Evolutionary conservation across 2,329 filamentous ascomycete species (phyloP).

Genomic region (Apiospora rasikravindrae): DNA sequence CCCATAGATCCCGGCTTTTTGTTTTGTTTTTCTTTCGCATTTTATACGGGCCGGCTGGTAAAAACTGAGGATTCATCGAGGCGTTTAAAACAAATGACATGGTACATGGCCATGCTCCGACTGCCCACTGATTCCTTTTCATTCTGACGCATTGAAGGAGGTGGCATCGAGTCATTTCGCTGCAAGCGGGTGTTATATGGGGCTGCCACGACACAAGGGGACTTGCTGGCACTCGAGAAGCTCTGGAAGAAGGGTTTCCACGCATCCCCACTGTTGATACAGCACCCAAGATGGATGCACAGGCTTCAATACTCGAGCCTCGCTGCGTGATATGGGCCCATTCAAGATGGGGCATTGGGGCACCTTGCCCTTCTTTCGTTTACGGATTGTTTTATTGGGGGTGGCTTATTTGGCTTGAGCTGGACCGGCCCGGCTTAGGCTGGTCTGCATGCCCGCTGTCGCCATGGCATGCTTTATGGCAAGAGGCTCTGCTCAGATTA

Average conservation of each 20-base stretch:
- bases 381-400: neutral
- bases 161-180: neutral
- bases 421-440: neutral
- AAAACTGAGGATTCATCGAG: slow-evolving; percentile 36
- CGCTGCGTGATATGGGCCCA: neutral
- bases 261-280: neutral
- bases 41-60: slow-evolving; percentile 37
- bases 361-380: neutral
- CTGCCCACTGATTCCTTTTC: slow-evolving; percentile 25
- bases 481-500: neutral
- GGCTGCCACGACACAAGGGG: too few species aligned
- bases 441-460: neutral
- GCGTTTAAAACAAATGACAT: slow-evolving; percentile 38
- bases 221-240: neutral
- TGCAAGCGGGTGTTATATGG: slow-evolving; percentile 7
- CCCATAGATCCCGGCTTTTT: slow-evolving; percentile 37
- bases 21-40: slow-evolving; percentile 36
- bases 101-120: slow-evolving; percentile 26
- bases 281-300: neutral
- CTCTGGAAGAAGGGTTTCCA: slow-evolving; percentile 5
- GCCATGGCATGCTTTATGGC: neutral
- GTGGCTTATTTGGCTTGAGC: neutral
- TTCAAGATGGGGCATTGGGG: neutral
- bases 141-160: slow-evolving; percentile 18
- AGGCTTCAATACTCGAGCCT: neutral